A percentile compares a stretch with the other conserved stretches of the same genome.
phyloP scores from a whole-genome alignment of 2,329 filamentous ascomycete species.

The Trichothecium sympodiale region DNA sequence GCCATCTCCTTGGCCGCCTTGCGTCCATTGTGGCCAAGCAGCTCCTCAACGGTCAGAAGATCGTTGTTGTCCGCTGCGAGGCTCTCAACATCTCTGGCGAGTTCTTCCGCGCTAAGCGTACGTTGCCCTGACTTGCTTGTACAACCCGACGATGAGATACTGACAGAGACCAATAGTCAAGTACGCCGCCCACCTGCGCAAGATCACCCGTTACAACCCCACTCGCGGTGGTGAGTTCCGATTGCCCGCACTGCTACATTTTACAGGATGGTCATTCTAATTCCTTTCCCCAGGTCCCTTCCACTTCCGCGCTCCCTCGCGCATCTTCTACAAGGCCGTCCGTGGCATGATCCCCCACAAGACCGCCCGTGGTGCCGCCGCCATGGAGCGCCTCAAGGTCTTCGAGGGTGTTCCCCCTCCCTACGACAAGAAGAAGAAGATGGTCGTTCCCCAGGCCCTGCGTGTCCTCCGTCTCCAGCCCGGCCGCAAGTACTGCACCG shows the following conservation, averaged over 20 bases:
- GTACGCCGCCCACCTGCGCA: slow-evolving; percentile 99
- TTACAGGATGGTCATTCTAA: slow-evolving; percentile 21
- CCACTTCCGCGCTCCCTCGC: slow-evolving; percentile 98
- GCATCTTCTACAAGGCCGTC: slow-evolving; percentile 99
- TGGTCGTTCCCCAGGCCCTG: slow-evolving; percentile 97
- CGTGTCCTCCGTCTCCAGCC: slow-evolving; percentile 94
- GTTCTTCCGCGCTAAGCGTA: slow-evolving; percentile 99
- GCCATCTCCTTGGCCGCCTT: slow-evolving; percentile 98
- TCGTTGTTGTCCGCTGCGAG: slow-evolving; percentile 97
- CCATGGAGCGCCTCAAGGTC: slow-evolving; percentile 97
- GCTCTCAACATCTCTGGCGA: slow-evolving; percentile 99
- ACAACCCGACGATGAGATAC: background rate
- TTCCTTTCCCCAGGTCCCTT: slow-evolving; percentile 61
- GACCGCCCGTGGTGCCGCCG: slow-evolving; percentile 93
- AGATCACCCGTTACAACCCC: slow-evolving; percentile 99
- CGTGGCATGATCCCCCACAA: slow-evolving; percentile 99
- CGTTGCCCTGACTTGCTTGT: slow-evolving; percentile 34
- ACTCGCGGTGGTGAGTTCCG: slow-evolving; percentile 78
- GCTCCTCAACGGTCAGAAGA: slow-evolving; percentile 98
- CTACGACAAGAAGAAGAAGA: slow-evolving; percentile 99
- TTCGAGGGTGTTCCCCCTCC: slow-evolving; percentile 98
- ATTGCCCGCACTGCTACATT: slow-evolving; percentile 1
- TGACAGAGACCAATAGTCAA: slow-evolving; percentile 57
- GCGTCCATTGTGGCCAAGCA: slow-evolving; percentile 98
- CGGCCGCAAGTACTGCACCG: slow-evolving; percentile 99